These are phyloP conservation scores for Candida ulmi DNA, from an alignment of 805 yeast species.

Conservation along the genomic window DNA sequence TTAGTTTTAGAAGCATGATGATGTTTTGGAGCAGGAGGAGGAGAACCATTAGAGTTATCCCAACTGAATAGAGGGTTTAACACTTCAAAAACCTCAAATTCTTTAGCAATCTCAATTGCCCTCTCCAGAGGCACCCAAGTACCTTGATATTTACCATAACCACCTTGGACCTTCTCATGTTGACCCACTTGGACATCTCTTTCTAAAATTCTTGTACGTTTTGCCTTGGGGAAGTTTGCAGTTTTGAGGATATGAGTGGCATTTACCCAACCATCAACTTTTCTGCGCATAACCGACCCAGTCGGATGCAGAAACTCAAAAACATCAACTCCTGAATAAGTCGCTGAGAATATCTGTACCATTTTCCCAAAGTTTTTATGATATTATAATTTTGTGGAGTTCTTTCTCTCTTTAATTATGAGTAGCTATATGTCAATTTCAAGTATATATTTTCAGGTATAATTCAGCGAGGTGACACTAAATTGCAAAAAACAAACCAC, in stretches of 20 bases:
- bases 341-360: slow-evolving; percentile 60
- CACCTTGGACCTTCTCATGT: slow-evolving; percentile 95
- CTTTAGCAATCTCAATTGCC: slow-evolving; percentile 63
- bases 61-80: slow-evolving; percentile 65
- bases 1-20: slow-evolving; percentile 48
- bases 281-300: slow-evolving; percentile 74
- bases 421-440: not conserved
- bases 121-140: slow-evolving; percentile 89
- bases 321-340: slow-evolving; percentile 78
- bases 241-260: slow-evolving; percentile 94
- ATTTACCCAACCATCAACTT: slow-evolving; percentile 78
- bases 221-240: slow-evolving; percentile 91
- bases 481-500: too few relatives aligned
- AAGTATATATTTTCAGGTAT: too few relatives aligned
- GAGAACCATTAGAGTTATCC: slow-evolving; percentile 45
- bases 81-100: slow-evolving; percentile 56
- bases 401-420: too few relatives aligned
- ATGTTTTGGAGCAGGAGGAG: slow-evolving; percentile 61
- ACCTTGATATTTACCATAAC: slow-evolving; percentile 95
- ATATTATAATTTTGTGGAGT: too few relatives aligned
- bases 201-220: slow-evolving; percentile 85
- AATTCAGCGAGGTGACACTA: too few relatives aligned
- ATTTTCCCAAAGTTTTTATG: too few relatives aligned
- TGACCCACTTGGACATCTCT: slow-evolving; percentile 85
- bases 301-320: slow-evolving; percentile 67